Evolutionary conservation across 1,139 yeast genomes (phyloP).

Genomic region (Geotrichum cucujoidarum): DNA sequence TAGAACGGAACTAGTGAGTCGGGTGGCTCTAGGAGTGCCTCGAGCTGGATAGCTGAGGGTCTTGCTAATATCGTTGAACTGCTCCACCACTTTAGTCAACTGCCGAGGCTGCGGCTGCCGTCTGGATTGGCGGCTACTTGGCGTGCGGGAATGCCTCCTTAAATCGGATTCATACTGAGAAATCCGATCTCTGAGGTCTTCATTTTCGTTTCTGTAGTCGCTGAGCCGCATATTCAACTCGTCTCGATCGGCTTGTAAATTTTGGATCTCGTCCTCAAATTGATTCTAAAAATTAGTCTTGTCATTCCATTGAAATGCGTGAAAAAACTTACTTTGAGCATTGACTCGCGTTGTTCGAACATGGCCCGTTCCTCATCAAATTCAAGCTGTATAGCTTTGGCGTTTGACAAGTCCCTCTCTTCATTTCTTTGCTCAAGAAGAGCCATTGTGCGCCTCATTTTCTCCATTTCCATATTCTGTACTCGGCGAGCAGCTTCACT

Average conservation of each 20-base stretch:
- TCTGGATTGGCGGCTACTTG: conserved; percentile 1
- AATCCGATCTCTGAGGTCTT: not conserved
- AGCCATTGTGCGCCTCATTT: conserved; percentile 21
- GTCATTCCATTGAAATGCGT: not conserved
- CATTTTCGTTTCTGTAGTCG: conserved; percentile 4
- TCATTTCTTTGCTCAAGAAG: conserved; percentile 11
- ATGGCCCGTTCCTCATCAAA: conserved; percentile 9
- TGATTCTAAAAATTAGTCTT: conserved; percentile 6
- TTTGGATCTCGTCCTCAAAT: conserved; percentile 8
- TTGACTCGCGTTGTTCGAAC: not conserved
- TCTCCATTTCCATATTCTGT: conserved; percentile 23
- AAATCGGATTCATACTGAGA: not conserved
- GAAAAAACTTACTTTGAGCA: conserved; percentile 4
- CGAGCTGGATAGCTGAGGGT: not conserved
- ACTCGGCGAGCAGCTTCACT: conserved; percentile 22
- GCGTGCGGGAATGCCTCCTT: conserved; percentile 2
- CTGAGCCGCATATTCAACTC: conserved; percentile 3
- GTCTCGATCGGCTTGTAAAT: conserved; percentile 5
- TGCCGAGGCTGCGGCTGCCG: not conserved
- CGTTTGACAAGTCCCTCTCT: conserved; percentile 5
- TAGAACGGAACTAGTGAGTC: conserved; percentile 1
- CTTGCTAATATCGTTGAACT: not conserved
- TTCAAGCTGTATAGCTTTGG: conserved; percentile 6
- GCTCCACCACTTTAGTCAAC: not conserved
- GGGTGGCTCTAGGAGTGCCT: not conserved